Evolutionary conservation across 495 filamentous ascomycete genomes (phyloP), one percentile per base, ranked within the genome.

Genomic region (Penicillium daleae): DNA sequence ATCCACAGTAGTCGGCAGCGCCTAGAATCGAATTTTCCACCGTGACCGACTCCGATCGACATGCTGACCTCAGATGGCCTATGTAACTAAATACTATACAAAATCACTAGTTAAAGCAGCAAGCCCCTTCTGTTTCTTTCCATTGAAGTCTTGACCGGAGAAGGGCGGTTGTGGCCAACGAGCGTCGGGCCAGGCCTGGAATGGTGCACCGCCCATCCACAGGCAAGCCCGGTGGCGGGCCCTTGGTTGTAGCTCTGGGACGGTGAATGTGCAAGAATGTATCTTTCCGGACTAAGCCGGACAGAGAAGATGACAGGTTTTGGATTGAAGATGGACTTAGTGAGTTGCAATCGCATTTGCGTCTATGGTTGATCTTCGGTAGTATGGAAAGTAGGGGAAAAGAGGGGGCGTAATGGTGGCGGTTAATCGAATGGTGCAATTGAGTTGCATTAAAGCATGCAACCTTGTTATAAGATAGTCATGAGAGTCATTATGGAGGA

Each of bases 91-190:
- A 12, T 3, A 31, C 29, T 31, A n/a, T n/a, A n/a, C n/a, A 52
- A 10, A 52, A 19, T 10, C 26, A 10, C 42, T 46, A 52, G 49
- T 17, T 7, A 10, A 39, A 37, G 24, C 24, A 51, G 10, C 2
- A n/a, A 39, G 17, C 24, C 51, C 17, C 48, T 31, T 21, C 56
- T 59, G 21, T 12, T 46, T 48, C 22, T 27, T 44, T 13, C 61
- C 59, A 60, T 71, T 71, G 62, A 55, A 63, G 44, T 71, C 55
- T 50, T 57, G 55, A 64, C 68, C 53, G 62, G 57, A 58, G 50
- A 48, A 46, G 24, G 21, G 9, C 51, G 33, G 33, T 21, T 10
- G 24, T 50, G 37, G 50, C 61, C 61, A 64, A 61, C 56, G 49
- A 60, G 62, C 46, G 24, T 46, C 24, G 55, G 17, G 35, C 33